Evolutionary conservation across 2,329 filamentous ascomycete species (phyloP).

Genomic region (Piedraia hortae): DNA sequence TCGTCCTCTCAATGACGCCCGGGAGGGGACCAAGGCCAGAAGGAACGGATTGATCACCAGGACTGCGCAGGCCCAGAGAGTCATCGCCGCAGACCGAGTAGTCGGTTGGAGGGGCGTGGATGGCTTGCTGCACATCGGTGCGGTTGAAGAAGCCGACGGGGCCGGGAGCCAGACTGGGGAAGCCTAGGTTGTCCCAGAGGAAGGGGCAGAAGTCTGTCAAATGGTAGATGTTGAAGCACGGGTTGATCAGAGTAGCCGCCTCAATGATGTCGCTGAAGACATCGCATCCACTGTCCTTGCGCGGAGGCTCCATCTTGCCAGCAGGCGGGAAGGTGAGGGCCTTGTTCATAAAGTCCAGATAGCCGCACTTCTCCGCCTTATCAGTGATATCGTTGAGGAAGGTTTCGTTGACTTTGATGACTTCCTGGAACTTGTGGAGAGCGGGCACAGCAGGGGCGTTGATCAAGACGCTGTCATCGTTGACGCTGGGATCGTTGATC

Average conservation of each 20-base stretch:
- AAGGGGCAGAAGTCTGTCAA: conserved; percentile 9
- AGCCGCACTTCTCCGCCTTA: conserved; percentile 13
- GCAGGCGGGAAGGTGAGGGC: conserved; percentile 15
- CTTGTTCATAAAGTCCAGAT: conserved; percentile 22
- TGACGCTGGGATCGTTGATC: conserved; percentile 17
- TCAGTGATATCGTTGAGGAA: conserved; percentile 14
- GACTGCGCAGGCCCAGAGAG: conserved; percentile 4
- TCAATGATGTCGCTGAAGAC: conserved; percentile 10
- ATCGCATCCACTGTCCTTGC: conserved; percentile 7
- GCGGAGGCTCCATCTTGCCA: conserved; percentile 4
- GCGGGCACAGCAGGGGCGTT: conserved; percentile 3
- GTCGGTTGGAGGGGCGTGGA: conserved; percentile 10
- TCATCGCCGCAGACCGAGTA: conserved; percentile 9
- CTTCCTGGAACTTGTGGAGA: conserved; percentile 7
- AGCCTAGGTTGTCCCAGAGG: conserved; percentile 6
- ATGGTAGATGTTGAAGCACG: conserved; percentile 13
- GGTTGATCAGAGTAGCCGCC: conserved; percentile 10
- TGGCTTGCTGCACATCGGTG: conserved; percentile 11
- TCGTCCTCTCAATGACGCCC: conserved; percentile 10
- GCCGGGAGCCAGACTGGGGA: conserved; percentile 3
- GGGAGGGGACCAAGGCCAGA: conserved; percentile 5
- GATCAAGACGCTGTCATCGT: conserved; percentile 18
- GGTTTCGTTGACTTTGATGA: conserved; percentile 18
- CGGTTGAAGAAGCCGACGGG: conserved; percentile 10
- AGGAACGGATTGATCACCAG: conserved; percentile 4